Evolutionary conservation across 805 yeast species (phyloP).

Genomic region (Saccharomycopsis malanga): DNA sequence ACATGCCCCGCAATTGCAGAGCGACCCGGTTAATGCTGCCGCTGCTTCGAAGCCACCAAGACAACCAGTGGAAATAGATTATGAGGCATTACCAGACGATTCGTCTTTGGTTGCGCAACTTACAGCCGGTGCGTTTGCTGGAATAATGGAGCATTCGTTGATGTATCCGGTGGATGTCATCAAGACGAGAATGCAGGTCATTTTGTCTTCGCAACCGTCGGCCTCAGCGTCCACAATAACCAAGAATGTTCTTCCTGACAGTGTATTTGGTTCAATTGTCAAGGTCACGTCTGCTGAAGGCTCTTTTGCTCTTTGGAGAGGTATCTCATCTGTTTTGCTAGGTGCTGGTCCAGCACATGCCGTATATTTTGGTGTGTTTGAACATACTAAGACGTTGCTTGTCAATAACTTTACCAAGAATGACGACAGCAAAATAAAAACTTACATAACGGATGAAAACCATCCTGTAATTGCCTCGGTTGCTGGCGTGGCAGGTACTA

Average conservation of each 20-base stretch:
- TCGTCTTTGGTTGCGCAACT: slow-evolving; percentile 79
- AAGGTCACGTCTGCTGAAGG: slow-evolving; percentile 85
- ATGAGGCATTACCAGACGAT: slow-evolving; percentile 84
- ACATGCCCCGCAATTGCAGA: not conserved
- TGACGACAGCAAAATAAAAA: not conserved
- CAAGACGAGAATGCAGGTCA: slow-evolving; percentile 88
- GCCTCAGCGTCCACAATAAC: slow-evolving; percentile 23
- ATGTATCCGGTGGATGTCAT: slow-evolving; percentile 97
- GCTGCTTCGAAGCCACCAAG: too few relatives aligned
- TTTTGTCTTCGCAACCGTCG: slow-evolving; percentile 17
- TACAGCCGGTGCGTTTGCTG: slow-evolving; percentile 96
- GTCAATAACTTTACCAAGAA: slow-evolving; percentile 23
- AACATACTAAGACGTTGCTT: slow-evolving; percentile 59
- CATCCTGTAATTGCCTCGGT: slow-evolving; percentile 79
- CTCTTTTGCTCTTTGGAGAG: slow-evolving; percentile 83
- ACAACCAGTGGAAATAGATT: slow-evolving; percentile 38
- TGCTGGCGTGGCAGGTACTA: slow-evolving; percentile 89
- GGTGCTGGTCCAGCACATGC: slow-evolving; percentile 99
- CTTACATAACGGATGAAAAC: slow-evolving; percentile 47
- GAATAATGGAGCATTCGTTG: slow-evolving; percentile 95
- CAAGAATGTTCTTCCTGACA: slow-evolving; percentile 25
- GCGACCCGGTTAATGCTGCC: too few relatives aligned
- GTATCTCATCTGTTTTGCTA: slow-evolving; percentile 80
- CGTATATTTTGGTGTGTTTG: slow-evolving; percentile 91
- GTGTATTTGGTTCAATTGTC: slow-evolving; percentile 59